Base-by-base conservation (phyloP, 2,329 filamentous ascomycete species). In the Trichophyton mentagrophytes region DNA sequence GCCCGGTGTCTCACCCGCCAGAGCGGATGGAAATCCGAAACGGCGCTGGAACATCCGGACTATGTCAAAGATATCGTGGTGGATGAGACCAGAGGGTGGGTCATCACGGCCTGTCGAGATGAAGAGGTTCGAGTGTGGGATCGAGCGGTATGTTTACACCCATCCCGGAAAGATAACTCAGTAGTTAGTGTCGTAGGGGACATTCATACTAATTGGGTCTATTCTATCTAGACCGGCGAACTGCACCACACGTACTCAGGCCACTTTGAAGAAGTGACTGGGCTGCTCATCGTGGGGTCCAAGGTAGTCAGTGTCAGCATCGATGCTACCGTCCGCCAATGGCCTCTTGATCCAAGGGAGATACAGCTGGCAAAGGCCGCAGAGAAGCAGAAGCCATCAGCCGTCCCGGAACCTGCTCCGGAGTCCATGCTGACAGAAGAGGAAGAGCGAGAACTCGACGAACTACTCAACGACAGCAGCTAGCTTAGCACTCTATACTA, bases 121-220 rank as follows among this genome's bases (percentile, higher is more conserved):
- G 93, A 99, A 74, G 85, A 96, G 67, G 80, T 99, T 62, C 88
- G 95, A 67, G 82, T 97, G 7, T 99, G 92, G 92, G 87, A 96
- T 71, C 75, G 76, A 70, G 78, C 76, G 46, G 77, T 78, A 67
- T 65, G 76, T 70, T 25, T 5, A 4, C 20, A 13, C 25, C 7
- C 3, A 22, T 3, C 44, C 44, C 20, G 9, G 15, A 20, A 22
- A 17, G n/a, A 20, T 13, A 6, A 8, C 17, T 22, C 42, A 30
- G 5, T 27, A 27, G 5, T 7, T 27, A 27, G 27, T 7, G 27
- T 3, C 25, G 3, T 27, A 27, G 27, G 27, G 27, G 27, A 2
- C 27, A 20, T 59, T 40, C n/a, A 25, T 38, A 38, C 66, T 69
- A 76, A 81, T 61, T 22, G 22, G 4, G 13, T 3, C 40, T 44